Evolutionary conservation across 495 filamentous ascomycete species (phyloP).

Genomic region (Neurospora cerealis): DNA sequence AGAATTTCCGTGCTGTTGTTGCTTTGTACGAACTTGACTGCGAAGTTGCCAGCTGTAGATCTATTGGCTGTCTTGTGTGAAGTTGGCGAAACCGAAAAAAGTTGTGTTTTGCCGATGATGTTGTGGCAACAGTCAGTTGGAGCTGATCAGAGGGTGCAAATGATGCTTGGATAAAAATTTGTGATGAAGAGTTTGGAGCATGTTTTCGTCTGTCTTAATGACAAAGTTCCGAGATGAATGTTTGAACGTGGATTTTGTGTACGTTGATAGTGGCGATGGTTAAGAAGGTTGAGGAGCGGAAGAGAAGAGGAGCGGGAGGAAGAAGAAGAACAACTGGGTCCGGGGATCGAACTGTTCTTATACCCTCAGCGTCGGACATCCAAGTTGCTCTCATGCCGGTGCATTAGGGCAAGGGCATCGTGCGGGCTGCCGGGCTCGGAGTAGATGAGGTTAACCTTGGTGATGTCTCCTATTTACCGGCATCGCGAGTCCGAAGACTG

Average conservation of each 20-base stretch:
- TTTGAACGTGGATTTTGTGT: neutral
- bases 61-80: too few relatives aligned
- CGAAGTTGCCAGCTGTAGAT: too few relatives aligned
- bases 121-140: neutral
- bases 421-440: neutral
- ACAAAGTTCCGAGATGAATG: neutral
- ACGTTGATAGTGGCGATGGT: neutral
- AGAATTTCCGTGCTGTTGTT: too few relatives aligned
- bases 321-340: neutral
- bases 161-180: neutral
- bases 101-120: neutral
- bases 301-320: neutral
- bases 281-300: neutral
- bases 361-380: neutral
- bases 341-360: neutral
- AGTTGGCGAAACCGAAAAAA: neutral
- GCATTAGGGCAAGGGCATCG: neutral
- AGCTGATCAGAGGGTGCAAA: neutral
- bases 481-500: too few relatives aligned
- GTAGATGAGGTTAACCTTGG: too few relatives aligned
- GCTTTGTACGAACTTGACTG: too few relatives aligned
- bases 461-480: too few relatives aligned
- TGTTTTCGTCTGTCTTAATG: neutral
- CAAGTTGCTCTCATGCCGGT: neutral
- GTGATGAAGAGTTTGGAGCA: neutral